Evolutionary conservation across 768 basidiomycete species (phyloP).

Genomic region (Dioszegia crocea): DNA sequence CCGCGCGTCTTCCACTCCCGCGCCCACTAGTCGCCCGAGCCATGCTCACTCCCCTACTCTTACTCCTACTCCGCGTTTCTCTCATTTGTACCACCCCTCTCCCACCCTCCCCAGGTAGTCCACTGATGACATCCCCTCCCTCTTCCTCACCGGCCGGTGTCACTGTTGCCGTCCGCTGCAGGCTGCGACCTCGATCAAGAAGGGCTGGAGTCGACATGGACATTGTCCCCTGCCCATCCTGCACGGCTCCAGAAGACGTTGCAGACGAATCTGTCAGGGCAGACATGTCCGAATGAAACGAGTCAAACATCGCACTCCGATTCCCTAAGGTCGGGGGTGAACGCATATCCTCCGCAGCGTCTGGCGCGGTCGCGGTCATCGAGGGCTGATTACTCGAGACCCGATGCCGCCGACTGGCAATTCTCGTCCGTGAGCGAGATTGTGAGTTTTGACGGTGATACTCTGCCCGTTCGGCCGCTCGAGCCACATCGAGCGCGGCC

Average conservation of each 20-base stretch:
- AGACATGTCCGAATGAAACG: slow-evolving; percentile 66
- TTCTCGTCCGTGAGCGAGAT: background rate
- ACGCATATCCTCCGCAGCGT: slow-evolving; percentile 50
- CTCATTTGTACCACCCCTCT: slow-evolving; percentile 17
- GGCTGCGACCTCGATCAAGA: slow-evolving; percentile 20
- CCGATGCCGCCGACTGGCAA: background rate
- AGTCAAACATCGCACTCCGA: slow-evolving; percentile 60
- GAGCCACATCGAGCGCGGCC: slow-evolving; percentile 45
- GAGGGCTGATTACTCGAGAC: background rate
- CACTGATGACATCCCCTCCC: slow-evolving; percentile 16
- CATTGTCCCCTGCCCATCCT: background rate
- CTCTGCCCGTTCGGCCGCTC: slow-evolving; percentile 52
- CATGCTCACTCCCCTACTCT: slow-evolving; percentile 41
- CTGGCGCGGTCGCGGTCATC: background rate
- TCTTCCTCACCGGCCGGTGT: slow-evolving; percentile 10
- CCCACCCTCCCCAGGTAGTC: slow-evolving; percentile 18
- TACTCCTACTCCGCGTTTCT: slow-evolving; percentile 26
- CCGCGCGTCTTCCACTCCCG: slow-evolving; percentile 61
- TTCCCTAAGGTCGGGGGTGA: background rate
- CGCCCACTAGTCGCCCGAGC: slow-evolving; percentile 44
- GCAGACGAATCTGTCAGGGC: slow-evolving; percentile 9
- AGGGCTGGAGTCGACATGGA: slow-evolving; percentile 14
- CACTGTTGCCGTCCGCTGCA: slow-evolving; percentile 9
- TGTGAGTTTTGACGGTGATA: slow-evolving; percentile 5
- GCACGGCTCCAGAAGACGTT: background rate